A percentile compares a stretch with the other conserved stretches of the same genome.
Evolutionary conservation across 169 alveolate genomes (phyloP).

Genomic region (Plasmodium ovale): DNA sequence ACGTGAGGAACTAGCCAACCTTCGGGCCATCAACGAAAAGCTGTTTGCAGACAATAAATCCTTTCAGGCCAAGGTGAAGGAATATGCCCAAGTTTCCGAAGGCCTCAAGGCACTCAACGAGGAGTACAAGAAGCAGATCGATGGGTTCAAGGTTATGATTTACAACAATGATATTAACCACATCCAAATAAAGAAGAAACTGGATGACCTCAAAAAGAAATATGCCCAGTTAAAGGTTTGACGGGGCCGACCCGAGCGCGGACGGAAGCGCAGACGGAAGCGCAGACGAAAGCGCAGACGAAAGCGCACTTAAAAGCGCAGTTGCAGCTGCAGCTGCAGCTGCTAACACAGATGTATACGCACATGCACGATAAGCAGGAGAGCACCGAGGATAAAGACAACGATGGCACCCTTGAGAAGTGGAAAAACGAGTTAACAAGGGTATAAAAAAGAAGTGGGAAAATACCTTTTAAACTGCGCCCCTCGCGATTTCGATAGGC

Average conservation of each 20-base stretch:
- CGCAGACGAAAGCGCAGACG: not conserved
- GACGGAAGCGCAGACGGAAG: not conserved
- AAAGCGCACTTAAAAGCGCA: no score
- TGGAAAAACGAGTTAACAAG: slow-evolving; percentile 50
- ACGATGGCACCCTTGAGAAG: slow-evolving; percentile 15
- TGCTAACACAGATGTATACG: no score
- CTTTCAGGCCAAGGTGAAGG: slow-evolving; percentile 27
- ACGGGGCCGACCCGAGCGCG: not conserved
- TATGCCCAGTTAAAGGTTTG: slow-evolving; percentile 48
- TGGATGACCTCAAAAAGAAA: slow-evolving; percentile 36
- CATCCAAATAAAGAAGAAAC: slow-evolving; percentile 11
- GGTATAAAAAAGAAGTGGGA: slow-evolving; percentile 13
- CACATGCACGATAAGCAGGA: no score
- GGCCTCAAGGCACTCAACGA: slow-evolving; percentile 10
- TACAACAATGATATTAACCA: slow-evolving; percentile 31
- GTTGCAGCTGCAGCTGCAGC: no score
- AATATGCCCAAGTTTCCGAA: slow-evolving; percentile 12
- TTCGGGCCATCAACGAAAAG: slow-evolving; percentile 26
- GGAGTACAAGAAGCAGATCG: slow-evolving; percentile 30
- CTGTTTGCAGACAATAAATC: slow-evolving; percentile 35
- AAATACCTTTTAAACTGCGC: not conserved
- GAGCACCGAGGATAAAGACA: slow-evolving; percentile 40
- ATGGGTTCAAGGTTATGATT: slow-evolving; percentile 27
- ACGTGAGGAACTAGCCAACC: slow-evolving; percentile 7
- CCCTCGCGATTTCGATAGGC: not conserved